phyloP scores from a whole-genome alignment of 208 protist genomes.

The Leishmania martiniquensis region DNA sequence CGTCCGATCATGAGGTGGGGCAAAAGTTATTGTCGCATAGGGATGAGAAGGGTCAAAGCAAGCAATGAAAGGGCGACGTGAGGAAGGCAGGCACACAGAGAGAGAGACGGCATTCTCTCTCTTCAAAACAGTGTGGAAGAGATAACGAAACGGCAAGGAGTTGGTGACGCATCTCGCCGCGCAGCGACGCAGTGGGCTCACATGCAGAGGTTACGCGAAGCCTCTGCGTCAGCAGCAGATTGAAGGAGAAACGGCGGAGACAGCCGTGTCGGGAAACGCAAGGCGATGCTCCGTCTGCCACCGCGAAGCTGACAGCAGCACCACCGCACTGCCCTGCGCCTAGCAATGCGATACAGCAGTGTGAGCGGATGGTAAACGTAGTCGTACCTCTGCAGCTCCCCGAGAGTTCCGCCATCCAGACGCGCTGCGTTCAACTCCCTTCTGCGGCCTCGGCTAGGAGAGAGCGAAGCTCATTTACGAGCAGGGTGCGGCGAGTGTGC shows the following conservation, averaged over 20 bases:
- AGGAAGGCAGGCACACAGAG: not conserved
- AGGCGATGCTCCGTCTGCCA: not conserved
- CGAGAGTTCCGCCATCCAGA: not conserved
- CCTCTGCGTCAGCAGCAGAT: not conserved
- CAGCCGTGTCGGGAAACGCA: not conserved
- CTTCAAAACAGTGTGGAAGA: not conserved
- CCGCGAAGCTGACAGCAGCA: not conserved
- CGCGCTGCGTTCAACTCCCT: constrained; percentile 8
- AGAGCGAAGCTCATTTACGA: constrained; percentile 84
- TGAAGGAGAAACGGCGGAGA: not conserved
- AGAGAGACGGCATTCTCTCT: not conserved
- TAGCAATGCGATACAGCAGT: not conserved
- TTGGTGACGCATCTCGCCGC: not conserved
- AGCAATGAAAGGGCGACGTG: not conserved
- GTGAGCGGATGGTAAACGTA: not conserved
- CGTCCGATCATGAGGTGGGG: not conserved
- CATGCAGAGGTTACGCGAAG: not conserved
- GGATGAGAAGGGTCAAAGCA: not conserved
- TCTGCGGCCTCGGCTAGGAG: constrained; percentile 51
- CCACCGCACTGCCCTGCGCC: not conserved
- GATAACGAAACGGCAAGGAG: too few species aligned
- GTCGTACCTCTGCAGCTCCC: too few species aligned
- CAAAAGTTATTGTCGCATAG: not conserved
- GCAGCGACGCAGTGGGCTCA: not conserved
- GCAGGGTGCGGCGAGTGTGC: constrained; percentile 62